Percentiles rank a stretch among this genome's conserved stretches.
Evolutionary conservation across 2,329 filamentous ascomycete genomes (phyloP).

Genomic region (Blastomyces emzantsi): DNA sequence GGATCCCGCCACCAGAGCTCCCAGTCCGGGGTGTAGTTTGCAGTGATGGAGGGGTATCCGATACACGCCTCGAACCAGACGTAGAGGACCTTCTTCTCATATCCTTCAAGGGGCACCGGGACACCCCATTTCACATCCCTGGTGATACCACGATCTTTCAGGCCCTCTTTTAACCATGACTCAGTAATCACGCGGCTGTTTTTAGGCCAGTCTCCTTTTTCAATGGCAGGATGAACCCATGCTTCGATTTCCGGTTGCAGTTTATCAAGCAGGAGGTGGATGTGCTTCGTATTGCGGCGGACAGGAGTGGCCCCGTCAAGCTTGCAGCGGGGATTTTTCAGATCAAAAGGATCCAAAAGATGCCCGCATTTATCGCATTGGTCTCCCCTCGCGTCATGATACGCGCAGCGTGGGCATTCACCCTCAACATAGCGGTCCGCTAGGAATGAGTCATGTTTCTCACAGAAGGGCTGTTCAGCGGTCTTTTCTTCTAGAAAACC

Average conservation of each 20-base stretch:
- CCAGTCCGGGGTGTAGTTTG: conserved; percentile 73
- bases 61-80: conserved; percentile 80
- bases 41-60: conserved; percentile 78
- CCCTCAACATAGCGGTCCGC: conserved; percentile 41
- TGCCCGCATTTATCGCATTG: conserved; percentile 68
- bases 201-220: conserved; percentile 51
- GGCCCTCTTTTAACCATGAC: conserved; percentile 55
- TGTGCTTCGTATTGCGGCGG: conserved; percentile 74
- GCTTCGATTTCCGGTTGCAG: conserved; percentile 66
- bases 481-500: conserved; percentile 79
- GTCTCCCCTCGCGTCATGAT: conserved; percentile 62
- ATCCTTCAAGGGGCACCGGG: conserved; percentile 44
- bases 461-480: conserved; percentile 84
- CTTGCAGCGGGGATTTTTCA: conserved; percentile 85
- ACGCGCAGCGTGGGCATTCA: conserved; percentile 45
- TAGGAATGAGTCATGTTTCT: conserved; percentile 52
- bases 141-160: conserved; percentile 72
- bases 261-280: conserved; percentile 79
- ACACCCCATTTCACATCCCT: conserved; percentile 78
- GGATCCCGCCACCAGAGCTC: conserved; percentile 82
- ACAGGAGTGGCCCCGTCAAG: conserved; percentile 76
- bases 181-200: conserved; percentile 39
- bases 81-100: conserved; percentile 67
- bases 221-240: conserved; percentile 66
- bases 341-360: conserved; percentile 61